Base-by-base conservation (phyloP, 306 rosid species). In the Acacia acuminata region DNA sequence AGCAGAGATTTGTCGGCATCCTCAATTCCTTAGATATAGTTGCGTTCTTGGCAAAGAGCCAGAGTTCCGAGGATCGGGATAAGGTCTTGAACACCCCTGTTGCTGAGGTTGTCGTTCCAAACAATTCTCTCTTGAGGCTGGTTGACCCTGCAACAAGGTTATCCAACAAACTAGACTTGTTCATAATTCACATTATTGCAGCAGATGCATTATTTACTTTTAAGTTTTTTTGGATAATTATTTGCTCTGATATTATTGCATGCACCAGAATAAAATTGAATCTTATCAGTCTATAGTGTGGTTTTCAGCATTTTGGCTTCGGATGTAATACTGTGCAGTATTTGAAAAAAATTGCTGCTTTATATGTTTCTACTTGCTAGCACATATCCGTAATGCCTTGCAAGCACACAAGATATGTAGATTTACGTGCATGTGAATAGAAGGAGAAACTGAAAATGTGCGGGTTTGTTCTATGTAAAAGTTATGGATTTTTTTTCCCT, bases 21-120 rank as follows among this genome's bases (percentile, higher is more conserved):
- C 97, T 96, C 81, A 94, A 88, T 84, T 90, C 98, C 5, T 91
- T 96, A 9, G 99, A 96, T 79, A 86, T 96, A 63, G 98, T 94
- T n/a, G 91, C 94, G 4, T 96, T 94, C 81, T 84, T 96, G 87
- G 94, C 97, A 12, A 94, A 84, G 87, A 83, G 24, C 15, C 88
- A 85, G 78, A 81, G 87, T 75, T 80, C 92, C 83, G 97, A 91
- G 91, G 97, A 91, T 90, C 97, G 88, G 79, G 97, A 94, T 0
- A 91, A 88, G 87, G 98, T 97, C 42, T 71, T 91, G 92, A 94
- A 85, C 85, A 88, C 92, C 24, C 92, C 93, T 2, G 92, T 96
- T 83, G 89, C 94, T 17, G 94, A 96, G 75, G 88, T 89, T 65
- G 88, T 94, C 32, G 79, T 85, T 72, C 88, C 85, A 0, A 94